Percentiles rank a stretch among this genome's conserved stretches.
Evolutionary conservation across 352 stramenopile genomes (phyloP).

Genomic region (Pythium sukuiense): DNA sequence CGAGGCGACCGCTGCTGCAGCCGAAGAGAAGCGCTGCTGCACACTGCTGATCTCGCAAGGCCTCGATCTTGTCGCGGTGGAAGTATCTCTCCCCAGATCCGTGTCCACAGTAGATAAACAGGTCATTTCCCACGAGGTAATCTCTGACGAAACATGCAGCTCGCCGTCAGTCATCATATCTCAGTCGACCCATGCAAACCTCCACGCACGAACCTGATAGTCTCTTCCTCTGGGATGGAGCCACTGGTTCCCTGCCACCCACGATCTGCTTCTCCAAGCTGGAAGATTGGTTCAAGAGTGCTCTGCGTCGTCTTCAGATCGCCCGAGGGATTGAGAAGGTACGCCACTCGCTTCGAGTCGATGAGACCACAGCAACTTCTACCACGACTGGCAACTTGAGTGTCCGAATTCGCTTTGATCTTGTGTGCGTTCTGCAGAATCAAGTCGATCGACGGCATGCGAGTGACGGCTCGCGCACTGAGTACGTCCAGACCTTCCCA

Average conservation of each 20-base stretch:
- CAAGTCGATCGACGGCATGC: slow-evolving; percentile 76
- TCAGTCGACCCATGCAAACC: not conserved
- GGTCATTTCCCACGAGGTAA: slow-evolving; percentile 56
- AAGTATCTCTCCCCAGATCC: slow-evolving; percentile 94
- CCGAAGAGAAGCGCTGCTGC: slow-evolving; percentile 95
- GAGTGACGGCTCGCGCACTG: slow-evolving; percentile 40
- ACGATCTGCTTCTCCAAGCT: slow-evolving; percentile 28
- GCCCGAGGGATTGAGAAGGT: slow-evolving; percentile 71
- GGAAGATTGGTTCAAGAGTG: slow-evolving; percentile 57
- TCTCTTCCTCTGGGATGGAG: slow-evolving; percentile 43
- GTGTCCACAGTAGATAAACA: slow-evolving; percentile 98
- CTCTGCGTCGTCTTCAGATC: slow-evolving; percentile 68
- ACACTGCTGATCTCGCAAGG: slow-evolving; percentile 42
- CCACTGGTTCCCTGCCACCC: slow-evolving; percentile 59
- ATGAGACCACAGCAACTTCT: not conserved
- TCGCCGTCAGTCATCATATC: not conserved
- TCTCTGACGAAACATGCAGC: slow-evolving; percentile 5
- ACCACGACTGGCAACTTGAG: not conserved
- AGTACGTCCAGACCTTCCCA: slow-evolving; percentile 81
- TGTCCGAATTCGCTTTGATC: slow-evolving; percentile 20
- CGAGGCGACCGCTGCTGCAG: slow-evolving; percentile 95
- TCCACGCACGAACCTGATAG: slow-evolving; percentile 43
- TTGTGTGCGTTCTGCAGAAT: slow-evolving; percentile 34
- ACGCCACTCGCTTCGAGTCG: slow-evolving; percentile 38
- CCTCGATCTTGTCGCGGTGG: slow-evolving; percentile 74